Conservation (phyloP, 805 yeast species). For the Isabelozyma rhagii region DNA sequence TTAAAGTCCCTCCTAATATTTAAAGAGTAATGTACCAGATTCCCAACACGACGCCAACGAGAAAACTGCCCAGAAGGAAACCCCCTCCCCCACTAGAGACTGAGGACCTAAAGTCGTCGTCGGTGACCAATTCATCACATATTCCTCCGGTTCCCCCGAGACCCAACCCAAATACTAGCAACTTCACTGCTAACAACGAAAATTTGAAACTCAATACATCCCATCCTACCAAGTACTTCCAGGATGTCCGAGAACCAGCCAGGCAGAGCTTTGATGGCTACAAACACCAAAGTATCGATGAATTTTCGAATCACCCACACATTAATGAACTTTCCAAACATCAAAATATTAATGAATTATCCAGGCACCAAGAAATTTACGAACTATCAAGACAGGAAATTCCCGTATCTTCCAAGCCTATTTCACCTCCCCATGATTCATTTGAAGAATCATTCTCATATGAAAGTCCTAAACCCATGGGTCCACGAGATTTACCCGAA, state of each 20-base stretch:
- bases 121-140: neutral
- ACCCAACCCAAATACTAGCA: neutral
- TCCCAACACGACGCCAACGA: conserved; percentile 2
- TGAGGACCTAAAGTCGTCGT: neutral
- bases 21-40: neutral
- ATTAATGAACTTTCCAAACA: neutral
- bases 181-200: neutral
- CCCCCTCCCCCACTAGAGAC: conserved; percentile 18
- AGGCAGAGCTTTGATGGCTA: too few relatives aligned
- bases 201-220: neutral
- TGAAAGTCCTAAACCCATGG: conserved; percentile 37
- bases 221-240: neutral
- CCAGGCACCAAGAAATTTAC: neutral
- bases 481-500: conserved; percentile 37
- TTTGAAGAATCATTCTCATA: conserved; percentile 20
- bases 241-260: too few relatives aligned
- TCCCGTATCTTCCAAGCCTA: neutral
- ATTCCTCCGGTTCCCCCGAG: conserved; percentile 2
- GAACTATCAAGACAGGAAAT: neutral
- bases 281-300: too few relatives aligned
- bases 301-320: neutral
- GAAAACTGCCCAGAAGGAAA: conserved; percentile 19
- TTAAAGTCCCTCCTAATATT: neutral
- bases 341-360: neutral
- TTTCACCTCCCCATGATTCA: neutral